Evolutionary conservation across 495 filamentous ascomycete species (phyloP).

Genomic region (Hypoxylon perforatum): DNA sequence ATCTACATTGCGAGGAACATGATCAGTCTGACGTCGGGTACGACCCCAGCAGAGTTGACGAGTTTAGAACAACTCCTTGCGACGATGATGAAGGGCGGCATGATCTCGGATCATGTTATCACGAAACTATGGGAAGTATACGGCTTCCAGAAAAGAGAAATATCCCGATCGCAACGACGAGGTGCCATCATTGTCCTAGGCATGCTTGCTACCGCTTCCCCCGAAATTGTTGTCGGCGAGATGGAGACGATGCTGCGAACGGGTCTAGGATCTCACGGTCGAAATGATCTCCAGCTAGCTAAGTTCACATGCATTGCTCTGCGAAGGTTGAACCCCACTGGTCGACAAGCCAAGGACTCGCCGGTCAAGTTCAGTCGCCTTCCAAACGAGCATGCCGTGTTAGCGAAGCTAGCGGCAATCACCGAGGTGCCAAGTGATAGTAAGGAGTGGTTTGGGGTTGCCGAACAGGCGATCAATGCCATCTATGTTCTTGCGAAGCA

Average conservation of each 20-base stretch:
- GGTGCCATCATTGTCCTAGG: constrained; percentile 96
- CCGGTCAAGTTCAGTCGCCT: constrained; percentile 76
- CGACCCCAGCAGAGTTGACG: constrained; percentile 92
- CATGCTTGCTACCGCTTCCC: constrained; percentile 93
- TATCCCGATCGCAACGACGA: constrained; percentile 89
- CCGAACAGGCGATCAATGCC: constrained; percentile 94
- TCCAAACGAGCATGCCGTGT: constrained; percentile 89
- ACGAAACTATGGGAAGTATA: constrained; percentile 98
- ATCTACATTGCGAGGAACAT: constrained; percentile 98
- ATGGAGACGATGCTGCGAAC: constrained; percentile 94
- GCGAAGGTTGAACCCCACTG: constrained; percentile 85
- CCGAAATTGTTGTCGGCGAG: constrained; percentile 91
- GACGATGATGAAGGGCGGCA: constrained; percentile 95
- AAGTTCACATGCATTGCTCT: constrained; percentile 96
- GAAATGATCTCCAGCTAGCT: constrained; percentile 84
- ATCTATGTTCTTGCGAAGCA: constrained; percentile 97
- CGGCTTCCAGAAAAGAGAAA: constrained; percentile 90
- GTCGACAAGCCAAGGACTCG: constrained; percentile 79
- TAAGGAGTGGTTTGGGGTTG: constrained; percentile 98
- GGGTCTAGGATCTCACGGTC: constrained; percentile 83
- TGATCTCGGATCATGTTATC: constrained; percentile 86
- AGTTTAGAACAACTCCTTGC: constrained; percentile 93
- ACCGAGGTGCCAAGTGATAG: constrained; percentile 84
- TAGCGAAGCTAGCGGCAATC: constrained; percentile 82
- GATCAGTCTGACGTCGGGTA: constrained; percentile 97